Percentiles rank a stretch among this genome's conserved stretches.
Conservation (phyloP, 805 yeast genomes). For the Hanseniaspora mollemarum region DNA sequence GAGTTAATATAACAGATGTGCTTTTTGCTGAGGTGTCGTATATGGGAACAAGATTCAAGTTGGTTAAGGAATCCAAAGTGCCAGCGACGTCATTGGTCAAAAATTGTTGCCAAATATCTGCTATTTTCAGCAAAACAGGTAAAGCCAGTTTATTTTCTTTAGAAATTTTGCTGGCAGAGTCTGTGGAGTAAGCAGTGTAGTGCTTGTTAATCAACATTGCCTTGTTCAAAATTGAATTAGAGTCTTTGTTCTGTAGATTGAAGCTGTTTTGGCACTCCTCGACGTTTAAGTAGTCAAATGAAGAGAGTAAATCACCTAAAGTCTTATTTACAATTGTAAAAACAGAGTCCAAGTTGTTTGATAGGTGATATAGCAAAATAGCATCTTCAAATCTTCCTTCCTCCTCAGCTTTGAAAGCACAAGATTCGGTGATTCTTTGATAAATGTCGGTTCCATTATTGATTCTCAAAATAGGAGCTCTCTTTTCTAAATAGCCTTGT, state of each 20-base stretch:
- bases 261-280: slow-evolving; percentile 16
- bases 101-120: slow-evolving; percentile 52
- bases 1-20: slow-evolving; percentile 56
- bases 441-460: slow-evolving; percentile 49
- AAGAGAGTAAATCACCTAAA: slow-evolving; percentile 62
- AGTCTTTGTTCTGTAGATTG: slow-evolving; percentile 35
- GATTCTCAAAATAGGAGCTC: slow-evolving; percentile 54
- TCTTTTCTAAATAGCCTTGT: slow-evolving; percentile 75
- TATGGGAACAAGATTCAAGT: slow-evolving; percentile 58
- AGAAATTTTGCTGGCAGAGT: slow-evolving; percentile 46
- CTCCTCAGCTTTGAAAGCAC: slow-evolving; percentile 78
- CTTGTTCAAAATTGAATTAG: slow-evolving; percentile 33
- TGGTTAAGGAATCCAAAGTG: slow-evolving; percentile 45
- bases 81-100: slow-evolving; percentile 47
- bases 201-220: slow-evolving; percentile 28
- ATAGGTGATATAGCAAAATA: slow-evolving; percentile 69
- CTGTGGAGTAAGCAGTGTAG: slow-evolving; percentile 39
- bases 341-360: slow-evolving; percentile 79
- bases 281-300: slow-evolving; percentile 13
- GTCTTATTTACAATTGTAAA: slow-evolving; percentile 60
- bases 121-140: slow-evolving; percentile 50
- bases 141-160: slow-evolving; percentile 53
- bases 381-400: slow-evolving; percentile 86
- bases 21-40: slow-evolving; percentile 40
- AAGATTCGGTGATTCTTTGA: slow-evolving; percentile 63